Evolutionary conservation across 2,329 filamentous ascomycete species (phyloP).

Genomic region (Talaromyces sp.): DNA sequence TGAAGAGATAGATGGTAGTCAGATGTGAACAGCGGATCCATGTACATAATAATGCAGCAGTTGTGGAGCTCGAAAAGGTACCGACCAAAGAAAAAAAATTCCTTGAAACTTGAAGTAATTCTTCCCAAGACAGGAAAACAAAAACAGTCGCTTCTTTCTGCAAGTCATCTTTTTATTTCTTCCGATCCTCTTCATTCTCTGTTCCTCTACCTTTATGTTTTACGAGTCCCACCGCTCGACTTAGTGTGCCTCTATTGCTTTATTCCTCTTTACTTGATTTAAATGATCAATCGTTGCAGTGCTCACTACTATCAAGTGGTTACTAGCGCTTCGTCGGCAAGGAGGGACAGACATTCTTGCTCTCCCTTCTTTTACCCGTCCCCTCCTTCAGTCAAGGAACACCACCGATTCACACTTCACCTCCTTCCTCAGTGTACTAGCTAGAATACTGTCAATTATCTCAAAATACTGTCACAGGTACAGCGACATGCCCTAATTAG

Average conservation of each 20-base stretch:
- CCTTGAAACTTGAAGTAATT: neutral
- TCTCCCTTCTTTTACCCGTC: constrained; percentile 2
- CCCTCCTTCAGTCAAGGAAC: constrained; percentile 7
- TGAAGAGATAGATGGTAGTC: too few relatives aligned
- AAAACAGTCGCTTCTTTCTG: constrained; percentile 12
- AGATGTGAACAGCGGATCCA: neutral
- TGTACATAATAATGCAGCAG: constrained; percentile 7
- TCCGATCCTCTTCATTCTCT: constrained; percentile 8
- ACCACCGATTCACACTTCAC: neutral
- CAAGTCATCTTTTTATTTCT: neutral
- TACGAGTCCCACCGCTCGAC: too few relatives aligned
- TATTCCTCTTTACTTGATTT: too few relatives aligned
- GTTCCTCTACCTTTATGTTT: neutral
- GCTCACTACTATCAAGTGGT: neutral
- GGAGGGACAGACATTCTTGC: constrained; percentile 14
- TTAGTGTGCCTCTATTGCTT: too few relatives aligned
- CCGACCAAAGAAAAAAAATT: constrained; percentile 11
- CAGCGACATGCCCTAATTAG: constrained; percentile 15
- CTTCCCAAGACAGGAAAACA: constrained; percentile 18
- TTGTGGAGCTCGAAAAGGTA: constrained; percentile 6
- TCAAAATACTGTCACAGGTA: neutral
- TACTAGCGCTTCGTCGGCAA: constrained; percentile 9
- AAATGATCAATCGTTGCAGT: neutral
- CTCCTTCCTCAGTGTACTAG: neutral
- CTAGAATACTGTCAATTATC: neutral